Percentiles rank a stretch among this genome's conserved stretches.
phyloP scores from a whole-genome alignment of 805 yeast species.

The Myxozyma melibiosi region DNA sequence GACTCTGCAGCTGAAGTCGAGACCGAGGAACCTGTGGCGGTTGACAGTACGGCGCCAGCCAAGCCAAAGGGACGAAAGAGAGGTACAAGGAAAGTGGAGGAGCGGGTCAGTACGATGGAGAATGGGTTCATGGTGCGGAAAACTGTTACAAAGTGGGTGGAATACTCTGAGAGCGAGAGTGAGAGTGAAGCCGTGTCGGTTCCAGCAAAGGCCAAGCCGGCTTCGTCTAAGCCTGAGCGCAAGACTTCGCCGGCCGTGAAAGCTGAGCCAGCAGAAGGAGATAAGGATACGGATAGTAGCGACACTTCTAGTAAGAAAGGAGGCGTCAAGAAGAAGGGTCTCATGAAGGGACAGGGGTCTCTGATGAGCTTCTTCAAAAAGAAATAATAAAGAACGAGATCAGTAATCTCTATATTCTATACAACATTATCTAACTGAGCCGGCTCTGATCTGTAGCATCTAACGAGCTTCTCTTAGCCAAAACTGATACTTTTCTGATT shows the following conservation, averaged over 20 bases:
- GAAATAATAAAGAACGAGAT: too few species aligned
- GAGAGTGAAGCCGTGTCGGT: background rate
- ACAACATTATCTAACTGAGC: background rate
- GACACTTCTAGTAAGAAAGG: background rate
- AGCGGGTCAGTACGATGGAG: conserved; percentile 9
- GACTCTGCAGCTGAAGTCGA: background rate
- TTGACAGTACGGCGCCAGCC: background rate
- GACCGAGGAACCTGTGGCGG: background rate
- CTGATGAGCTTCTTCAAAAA: conserved; percentile 24
- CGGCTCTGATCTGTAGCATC: too few species aligned
- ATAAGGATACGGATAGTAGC: background rate
- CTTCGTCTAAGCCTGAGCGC: background rate
- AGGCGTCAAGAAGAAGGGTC: conserved; percentile 1
- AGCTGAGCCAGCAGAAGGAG: background rate
- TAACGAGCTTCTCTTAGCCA: too few species aligned
- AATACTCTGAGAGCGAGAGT: conserved; percentile 25
- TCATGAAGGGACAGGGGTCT: conserved; percentile 19
- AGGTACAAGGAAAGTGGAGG: conserved; percentile 19
- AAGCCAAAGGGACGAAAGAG: conserved; percentile 11
- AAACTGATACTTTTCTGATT: too few species aligned
- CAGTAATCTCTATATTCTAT: background rate
- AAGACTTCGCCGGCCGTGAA: background rate
- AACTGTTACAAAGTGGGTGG: conserved; percentile 15
- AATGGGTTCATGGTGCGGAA: conserved; percentile 17
- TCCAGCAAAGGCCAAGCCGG: background rate